phyloP scores from a whole-genome alignment of 345 rosid genomes.

The Populus pruinosa region DNA sequence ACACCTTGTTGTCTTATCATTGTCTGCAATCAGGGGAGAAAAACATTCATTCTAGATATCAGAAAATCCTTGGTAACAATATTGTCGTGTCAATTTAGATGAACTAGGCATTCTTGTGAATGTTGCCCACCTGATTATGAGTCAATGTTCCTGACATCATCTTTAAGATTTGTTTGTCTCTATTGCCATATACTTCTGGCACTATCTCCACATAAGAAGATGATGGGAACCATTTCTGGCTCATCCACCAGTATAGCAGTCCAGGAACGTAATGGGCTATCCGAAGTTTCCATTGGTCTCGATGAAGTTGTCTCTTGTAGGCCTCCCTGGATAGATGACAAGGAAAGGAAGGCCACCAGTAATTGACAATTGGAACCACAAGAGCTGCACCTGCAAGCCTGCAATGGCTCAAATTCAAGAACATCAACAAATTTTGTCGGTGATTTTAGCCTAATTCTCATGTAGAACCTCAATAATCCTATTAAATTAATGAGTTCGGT shows the following conservation, averaged over 20 bases:
- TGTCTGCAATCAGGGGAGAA: slow-evolving; percentile 15
- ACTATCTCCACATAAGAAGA: slow-evolving; percentile 28
- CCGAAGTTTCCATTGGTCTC: slow-evolving; percentile 41
- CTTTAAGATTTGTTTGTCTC: not conserved
- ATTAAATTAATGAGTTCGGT: too few species aligned
- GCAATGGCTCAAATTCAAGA: not conserved
- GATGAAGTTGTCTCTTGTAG: slow-evolving; percentile 31
- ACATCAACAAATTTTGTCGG: too few species aligned
- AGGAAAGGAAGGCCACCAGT: slow-evolving; percentile 62
- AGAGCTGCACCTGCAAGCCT: slow-evolving; percentile 54
- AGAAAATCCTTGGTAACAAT: too few species aligned
- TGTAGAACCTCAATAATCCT: too few species aligned
- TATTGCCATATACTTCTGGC: not conserved
- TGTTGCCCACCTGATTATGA: too few species aligned
- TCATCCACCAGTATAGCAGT: slow-evolving; percentile 58
- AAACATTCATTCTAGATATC: not conserved
- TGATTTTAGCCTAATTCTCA: too few species aligned
- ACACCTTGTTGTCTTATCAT: slow-evolving; percentile 57
- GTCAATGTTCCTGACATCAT: too few species aligned
- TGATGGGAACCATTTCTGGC: slow-evolving; percentile 50
- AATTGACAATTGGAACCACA: slow-evolving; percentile 45
- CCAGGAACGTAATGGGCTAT: slow-evolving; percentile 46
- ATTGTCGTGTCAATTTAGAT: too few species aligned
- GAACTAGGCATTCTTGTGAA: too few species aligned
- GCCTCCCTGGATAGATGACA: slow-evolving; percentile 26